Evolutionary conservation across 164 flowering plant genomes (phyloP), one percentile per base, ranked within the genome.

Genomic region (Magnolia officinalis): DNA sequence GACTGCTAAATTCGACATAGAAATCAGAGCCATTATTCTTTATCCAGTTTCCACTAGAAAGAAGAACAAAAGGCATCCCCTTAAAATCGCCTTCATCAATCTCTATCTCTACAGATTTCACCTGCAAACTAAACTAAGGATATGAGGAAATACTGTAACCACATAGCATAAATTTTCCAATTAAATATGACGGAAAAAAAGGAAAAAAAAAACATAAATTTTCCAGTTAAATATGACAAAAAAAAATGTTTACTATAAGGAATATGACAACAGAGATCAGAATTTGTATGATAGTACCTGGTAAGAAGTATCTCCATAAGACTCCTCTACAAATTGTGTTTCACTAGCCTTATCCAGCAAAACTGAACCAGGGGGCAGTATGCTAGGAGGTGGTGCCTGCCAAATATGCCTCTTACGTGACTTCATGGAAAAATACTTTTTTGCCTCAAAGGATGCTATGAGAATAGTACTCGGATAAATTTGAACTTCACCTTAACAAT

Each of bases 1-100:
- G 78, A 76, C 23, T 74, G 63, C 72, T 77, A 76, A 94, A 89
- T 49, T 88, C 93, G 81, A 91, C 78, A 83, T 90, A 96, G 73
- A 94, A 96, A 81, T 96, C 96, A 52, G 91, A 86, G 64, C 89
- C 95, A 9, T 81, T 81, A 79, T 91, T 82, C 84, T 94, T 96
- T 63, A 96, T 88, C 98, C 99, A 96, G 9, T 86, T 88, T 70
- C 86, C 95, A 82, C 79, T 86, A 82, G 94, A 87, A 7, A 75
- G 24, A 73, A 96, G 93, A 52, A 96, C 97, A 88, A 96, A 96
- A 59, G 97, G 92, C 90, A 96, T 89, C 63, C 99, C 99, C 14
- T 81, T 84, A 81, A 80, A 94, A 75, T 78, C 79, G 1, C 84
- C 92, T 51, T 86, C 97, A 76, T 86, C 87, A 79, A 92, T 76